Evolutionary conservation across 495 filamentous ascomycete species (phyloP).

Genomic region (Annulohypoxylon bovei): DNA sequence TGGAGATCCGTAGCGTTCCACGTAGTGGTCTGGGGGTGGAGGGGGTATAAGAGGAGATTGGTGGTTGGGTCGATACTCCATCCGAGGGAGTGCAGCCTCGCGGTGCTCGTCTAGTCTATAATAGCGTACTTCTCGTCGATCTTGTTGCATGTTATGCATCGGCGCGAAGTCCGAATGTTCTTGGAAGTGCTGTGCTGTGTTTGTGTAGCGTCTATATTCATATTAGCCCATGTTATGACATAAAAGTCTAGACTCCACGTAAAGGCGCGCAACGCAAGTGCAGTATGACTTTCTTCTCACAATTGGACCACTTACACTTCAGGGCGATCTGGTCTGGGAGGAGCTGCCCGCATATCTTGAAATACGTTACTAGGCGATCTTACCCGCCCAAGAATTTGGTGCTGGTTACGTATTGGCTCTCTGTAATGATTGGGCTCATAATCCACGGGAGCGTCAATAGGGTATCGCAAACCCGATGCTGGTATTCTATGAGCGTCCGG

Average conservation of each 20-base stretch:
- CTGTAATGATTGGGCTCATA: slow-evolving; percentile 8
- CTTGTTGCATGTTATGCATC: not conserved
- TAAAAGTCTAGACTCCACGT: not conserved
- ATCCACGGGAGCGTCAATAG: slow-evolving; percentile 1
- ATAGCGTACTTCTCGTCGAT: slow-evolving; percentile 4
- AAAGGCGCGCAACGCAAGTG: not conserved
- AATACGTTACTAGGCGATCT: slow-evolving; percentile 10
- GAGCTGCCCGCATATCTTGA: slow-evolving; percentile 11
- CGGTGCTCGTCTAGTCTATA: not conserved
- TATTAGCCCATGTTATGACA: slow-evolving; percentile 15
- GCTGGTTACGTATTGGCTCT: slow-evolving; percentile 16
- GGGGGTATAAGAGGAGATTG: slow-evolving; percentile 24
- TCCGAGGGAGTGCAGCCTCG: not conserved
- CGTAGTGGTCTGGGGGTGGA: slow-evolving; percentile 28
- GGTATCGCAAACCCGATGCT: not conserved
- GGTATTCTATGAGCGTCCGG: slow-evolving; percentile 3
- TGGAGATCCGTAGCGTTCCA: slow-evolving; percentile 19
- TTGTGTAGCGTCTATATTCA: slow-evolving; percentile 20
- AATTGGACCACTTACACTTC: slow-evolving; percentile 28
- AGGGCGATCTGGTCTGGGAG: not conserved
- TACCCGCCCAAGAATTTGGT: slow-evolving; percentile 9
- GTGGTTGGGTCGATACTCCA: slow-evolving; percentile 19
- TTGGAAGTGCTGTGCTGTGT: not conserved
- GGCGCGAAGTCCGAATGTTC: slow-evolving; percentile 3
- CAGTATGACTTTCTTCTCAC: not conserved